Base-by-base conservation (phyloP, 164 flowering plant genomes). In the Aristolochia contorta region DNA sequence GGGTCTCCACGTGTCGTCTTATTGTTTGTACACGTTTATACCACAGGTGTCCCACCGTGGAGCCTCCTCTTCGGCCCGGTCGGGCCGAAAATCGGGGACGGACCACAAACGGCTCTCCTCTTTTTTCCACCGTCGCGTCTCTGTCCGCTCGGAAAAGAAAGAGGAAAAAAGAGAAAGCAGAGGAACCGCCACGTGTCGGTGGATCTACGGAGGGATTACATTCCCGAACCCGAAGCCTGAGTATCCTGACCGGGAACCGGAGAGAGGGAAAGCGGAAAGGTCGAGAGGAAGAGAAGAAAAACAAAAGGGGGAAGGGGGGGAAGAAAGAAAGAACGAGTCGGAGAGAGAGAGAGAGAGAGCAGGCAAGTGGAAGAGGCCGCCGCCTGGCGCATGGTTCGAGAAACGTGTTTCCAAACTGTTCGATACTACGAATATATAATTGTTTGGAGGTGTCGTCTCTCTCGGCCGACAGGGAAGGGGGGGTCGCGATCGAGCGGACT, bases 251-350 rank as follows among this genome's bases (percentile, higher is more conserved):
- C 15, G 74, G 76, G 41, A 78, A 75, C 61, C 78, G 74, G 76
- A 74, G 80, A 12, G 62, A 61, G 47, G 5, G 30, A 2, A 5
- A 27, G 30, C 30, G 80, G 69, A 69, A 73, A 72, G 67, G 77
- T 77, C 69, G 78, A 77, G 75, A 80, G 68, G 27, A 12, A 68
- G 72, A 72, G 66, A 77, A 75, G 69, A 77, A 77, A 76, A 80
- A 68, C 75, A 81, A 74, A 67, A 82, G n/a, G 12, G 32, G 33
- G 30, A 24, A 24, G 27, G 14, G n/a, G n/a, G 30, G 4, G 16
- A 54, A 25, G 20, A 15, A 54, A 19, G 56, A 53, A 5, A 4
- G 23, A 0, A 5, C 6, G 56, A 53, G 20, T 20, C 25, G 4
- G 23, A 8, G 12, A n/a, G 56, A 1, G 56, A 8, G 56, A 20